phyloP scores from a whole-genome alignment of 116 monocot genomes.

The Papilionanthe hybrid region DNA sequence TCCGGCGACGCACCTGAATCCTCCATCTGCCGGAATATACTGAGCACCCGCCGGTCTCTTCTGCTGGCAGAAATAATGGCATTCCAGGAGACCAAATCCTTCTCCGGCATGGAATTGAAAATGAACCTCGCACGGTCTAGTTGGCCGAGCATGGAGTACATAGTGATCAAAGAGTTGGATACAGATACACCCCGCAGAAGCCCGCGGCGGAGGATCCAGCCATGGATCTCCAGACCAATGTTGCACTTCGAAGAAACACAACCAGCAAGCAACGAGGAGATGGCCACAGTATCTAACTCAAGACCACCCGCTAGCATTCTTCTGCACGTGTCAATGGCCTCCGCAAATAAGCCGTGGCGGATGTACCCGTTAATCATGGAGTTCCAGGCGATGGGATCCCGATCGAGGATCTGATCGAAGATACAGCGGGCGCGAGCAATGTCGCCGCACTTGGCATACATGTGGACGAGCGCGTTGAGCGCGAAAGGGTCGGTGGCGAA shows the following conservation, averaged over 20 bases:
- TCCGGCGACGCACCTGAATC: conserved; percentile 48
- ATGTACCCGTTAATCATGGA: conserved; percentile 56
- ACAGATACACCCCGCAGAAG: conserved; percentile 41
- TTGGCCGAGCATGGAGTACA: conserved; percentile 33
- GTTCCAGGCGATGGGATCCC: conserved; percentile 59
- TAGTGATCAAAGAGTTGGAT: conserved; percentile 49
- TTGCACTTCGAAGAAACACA: conserved; percentile 1
- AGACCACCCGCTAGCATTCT: conserved; percentile 31
- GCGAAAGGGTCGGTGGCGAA: conserved; percentile 43
- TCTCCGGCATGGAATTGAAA: conserved; percentile 51
- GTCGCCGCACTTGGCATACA: conserved; percentile 88
- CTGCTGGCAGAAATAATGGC: conserved; percentile 57
- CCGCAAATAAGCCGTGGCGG: conserved; percentile 41
- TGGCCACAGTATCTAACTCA: conserved; percentile 42
- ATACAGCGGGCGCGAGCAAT: conserved; percentile 31
- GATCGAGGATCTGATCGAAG: conserved; percentile 39
- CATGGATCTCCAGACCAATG: conserved; percentile 48
- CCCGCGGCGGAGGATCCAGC: conserved; percentile 62
- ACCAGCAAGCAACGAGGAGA: conserved; percentile 46
- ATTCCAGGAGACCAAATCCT: conserved; percentile 79
- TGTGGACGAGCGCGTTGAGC: conserved; percentile 63
- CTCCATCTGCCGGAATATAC: conserved; percentile 52
- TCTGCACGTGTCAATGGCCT: conserved; percentile 32
- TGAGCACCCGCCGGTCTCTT: conserved; percentile 19
- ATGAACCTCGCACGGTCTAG: conserved; percentile 14